Percentiles rank a stretch among this genome's conserved stretches.
Evolutionary conservation across 2,329 filamentous ascomycete species (phyloP).

Genomic region (Bipolaris cookei): DNA sequence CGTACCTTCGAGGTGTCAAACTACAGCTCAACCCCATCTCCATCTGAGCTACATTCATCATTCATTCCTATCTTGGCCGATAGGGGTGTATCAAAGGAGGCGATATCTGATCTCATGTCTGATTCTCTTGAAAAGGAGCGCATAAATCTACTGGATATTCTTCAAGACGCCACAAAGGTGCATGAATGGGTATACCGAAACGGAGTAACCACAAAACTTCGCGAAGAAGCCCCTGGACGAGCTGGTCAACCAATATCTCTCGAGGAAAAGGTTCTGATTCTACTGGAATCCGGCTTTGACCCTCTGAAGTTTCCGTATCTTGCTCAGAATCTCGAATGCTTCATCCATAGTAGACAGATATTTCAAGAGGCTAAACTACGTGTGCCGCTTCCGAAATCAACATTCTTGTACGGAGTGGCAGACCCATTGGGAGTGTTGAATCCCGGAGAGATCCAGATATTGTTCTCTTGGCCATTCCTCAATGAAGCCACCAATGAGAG

Average conservation of each 20-base stretch:
- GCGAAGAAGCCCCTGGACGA: constrained; percentile 27
- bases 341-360: constrained; percentile 62
- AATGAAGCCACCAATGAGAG: constrained; percentile 61
- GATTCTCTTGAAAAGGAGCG: constrained; percentile 61
- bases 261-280: constrained; percentile 36
- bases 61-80: constrained; percentile 72
- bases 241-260: constrained; percentile 32
- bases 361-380: constrained; percentile 63
- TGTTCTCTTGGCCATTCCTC: constrained; percentile 67
- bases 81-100: constrained; percentile 56
- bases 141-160: constrained; percentile 57
- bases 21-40: constrained; percentile 54
- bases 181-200: constrained; percentile 50
- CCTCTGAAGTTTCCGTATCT: constrained; percentile 58
- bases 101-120: constrained; percentile 59
- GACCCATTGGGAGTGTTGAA: constrained; percentile 68
- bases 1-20: constrained; percentile 70
- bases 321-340: constrained; percentile 54
- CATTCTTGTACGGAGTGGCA: constrained; percentile 69
- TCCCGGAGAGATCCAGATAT: constrained; percentile 71
- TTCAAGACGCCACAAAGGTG: constrained; percentile 64
- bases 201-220: constrained; percentile 39
- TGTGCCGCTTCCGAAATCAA: constrained; percentile 66
- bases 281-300: constrained; percentile 61
- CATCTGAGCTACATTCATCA: constrained; percentile 68